A percentile compares a stretch with the other conserved stretches of the same genome.
Conservation (phyloP, 2,329 filamentous ascomycete species). For the Hortaea sp. region DNA sequence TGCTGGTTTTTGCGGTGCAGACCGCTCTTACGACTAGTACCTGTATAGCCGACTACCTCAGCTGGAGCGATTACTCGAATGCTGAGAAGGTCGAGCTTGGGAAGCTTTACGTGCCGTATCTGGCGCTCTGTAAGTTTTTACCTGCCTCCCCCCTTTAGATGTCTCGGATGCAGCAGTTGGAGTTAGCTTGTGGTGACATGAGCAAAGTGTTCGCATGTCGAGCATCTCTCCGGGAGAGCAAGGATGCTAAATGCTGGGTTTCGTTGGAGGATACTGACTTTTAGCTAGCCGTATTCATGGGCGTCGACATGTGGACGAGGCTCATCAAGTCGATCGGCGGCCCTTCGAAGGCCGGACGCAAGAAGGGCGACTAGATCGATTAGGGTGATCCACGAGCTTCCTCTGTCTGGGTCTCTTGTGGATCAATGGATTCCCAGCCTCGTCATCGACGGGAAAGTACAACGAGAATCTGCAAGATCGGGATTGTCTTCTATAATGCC, state of each 20-base stretch:
- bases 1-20: constrained; percentile 51
- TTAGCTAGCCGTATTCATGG: constrained; percentile 31
- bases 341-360: background rate
- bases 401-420: no score
- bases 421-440: no score
- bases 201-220: no score
- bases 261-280: background rate
- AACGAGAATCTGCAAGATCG: no score
- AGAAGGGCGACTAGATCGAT: background rate
- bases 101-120: constrained; percentile 48
- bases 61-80: constrained; percentile 40
- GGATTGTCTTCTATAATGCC: no score
- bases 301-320: constrained; percentile 31
- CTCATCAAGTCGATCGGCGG: constrained; percentile 12
- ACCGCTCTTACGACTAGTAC: constrained; percentile 52
- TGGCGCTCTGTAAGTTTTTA: constrained; percentile 41
- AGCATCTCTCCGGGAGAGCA: no score
- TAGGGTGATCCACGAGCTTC: no score
- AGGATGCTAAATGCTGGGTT: no score
- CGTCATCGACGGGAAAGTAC: no score
- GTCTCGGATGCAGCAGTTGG: no score
- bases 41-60: constrained; percentile 51
- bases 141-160: no score
- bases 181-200: no score
- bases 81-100: constrained; percentile 41